Base-by-base conservation (phyloP, 768 basidiomycete species). In the Russula olivacea region DNA sequence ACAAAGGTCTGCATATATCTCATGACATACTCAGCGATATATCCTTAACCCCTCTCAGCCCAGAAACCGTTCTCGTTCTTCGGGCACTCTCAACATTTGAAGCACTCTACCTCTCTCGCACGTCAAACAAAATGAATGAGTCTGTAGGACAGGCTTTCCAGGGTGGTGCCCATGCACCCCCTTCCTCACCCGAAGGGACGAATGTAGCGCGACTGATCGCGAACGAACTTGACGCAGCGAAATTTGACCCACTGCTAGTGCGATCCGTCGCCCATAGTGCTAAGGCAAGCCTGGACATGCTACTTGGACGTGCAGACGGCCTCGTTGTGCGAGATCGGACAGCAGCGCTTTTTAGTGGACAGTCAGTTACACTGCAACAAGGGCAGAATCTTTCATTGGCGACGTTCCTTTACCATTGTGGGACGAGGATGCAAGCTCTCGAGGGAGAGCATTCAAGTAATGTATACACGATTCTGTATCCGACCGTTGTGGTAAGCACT, bases 211-310 rank as follows among this genome's bases (percentile, higher is more conserved):
- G 97, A 11, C 80, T 83, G 1, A 79, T 95, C 23, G 83, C 85
- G 30, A 98, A 98, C 72, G 97, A 98, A 70, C 82, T 99, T 5
- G 94, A 98, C 73, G 85, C 92, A 2, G 93, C 93, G 15, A 81
- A 87, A 65, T 97, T 96, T 71, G 97, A 99, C 74, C 96, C 96
- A 0, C 72, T 98, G 41, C 77, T 99, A 15, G 84, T 92, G 12
- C 82, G 81, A 62, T 80, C 85, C 7, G 86, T 97, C 9, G 91
- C 94, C 15, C 87, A 86, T 72, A 87, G 84, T 70, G 85, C 83
- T 0, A 80, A 80, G 11, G 76, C 81, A 2, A 84, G 85, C 59
- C 70, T 98, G 52, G 91, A 93, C n/a, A 80, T 77, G 64, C 77
- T 92, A 67, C 69, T 84, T 23, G 77, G 79, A 7, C 80, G 87